Percentiles rank a stretch among this genome's conserved stretches.
phyloP scores from a whole-genome alignment of 352 stramenopile species.

The Plasmopara muralis region DNA sequence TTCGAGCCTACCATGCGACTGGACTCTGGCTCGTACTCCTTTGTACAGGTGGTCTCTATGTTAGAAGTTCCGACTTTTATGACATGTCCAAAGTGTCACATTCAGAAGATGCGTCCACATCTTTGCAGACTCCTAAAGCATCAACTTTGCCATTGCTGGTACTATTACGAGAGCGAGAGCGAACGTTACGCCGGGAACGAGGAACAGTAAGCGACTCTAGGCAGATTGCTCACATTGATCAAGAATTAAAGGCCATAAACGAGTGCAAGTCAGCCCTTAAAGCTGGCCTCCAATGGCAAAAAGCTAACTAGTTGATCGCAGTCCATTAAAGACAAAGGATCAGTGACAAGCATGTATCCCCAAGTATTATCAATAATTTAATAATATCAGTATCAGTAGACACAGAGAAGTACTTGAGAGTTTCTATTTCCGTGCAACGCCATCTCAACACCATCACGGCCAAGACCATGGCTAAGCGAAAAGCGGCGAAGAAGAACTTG shows the following conservation, averaged over 20 bases:
- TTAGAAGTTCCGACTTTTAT: conserved; percentile 60
- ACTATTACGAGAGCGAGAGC: conserved; percentile 48
- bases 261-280: conserved; percentile 56
- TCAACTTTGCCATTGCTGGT: conserved; percentile 42
- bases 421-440: conserved; percentile 12
- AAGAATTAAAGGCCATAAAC: conserved; percentile 43
- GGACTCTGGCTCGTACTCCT: conserved; percentile 80
- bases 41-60: conserved; percentile 63
- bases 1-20: conserved; percentile 70
- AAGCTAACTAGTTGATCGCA: conserved; percentile 6
- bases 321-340: no score
- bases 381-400: no score
- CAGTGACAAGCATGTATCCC: background rate
- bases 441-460: background rate
- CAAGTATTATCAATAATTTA: background rate
- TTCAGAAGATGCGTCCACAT: conserved; percentile 9
- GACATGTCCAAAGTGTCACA: conserved; percentile 47
- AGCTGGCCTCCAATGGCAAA: conserved; percentile 45
- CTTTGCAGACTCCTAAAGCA: conserved; percentile 23
- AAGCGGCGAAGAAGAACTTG: conserved; percentile 44
- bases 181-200: conserved; percentile 38
- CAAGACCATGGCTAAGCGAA: conserved; percentile 39
- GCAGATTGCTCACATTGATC: conserved; percentile 34
- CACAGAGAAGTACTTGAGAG: no score
- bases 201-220: conserved; percentile 16